Evolutionary conservation across 371 early-diverging fungal species (phyloP), one percentile per base, ranked within the genome.

Genomic region (Circinella minor): DNA sequence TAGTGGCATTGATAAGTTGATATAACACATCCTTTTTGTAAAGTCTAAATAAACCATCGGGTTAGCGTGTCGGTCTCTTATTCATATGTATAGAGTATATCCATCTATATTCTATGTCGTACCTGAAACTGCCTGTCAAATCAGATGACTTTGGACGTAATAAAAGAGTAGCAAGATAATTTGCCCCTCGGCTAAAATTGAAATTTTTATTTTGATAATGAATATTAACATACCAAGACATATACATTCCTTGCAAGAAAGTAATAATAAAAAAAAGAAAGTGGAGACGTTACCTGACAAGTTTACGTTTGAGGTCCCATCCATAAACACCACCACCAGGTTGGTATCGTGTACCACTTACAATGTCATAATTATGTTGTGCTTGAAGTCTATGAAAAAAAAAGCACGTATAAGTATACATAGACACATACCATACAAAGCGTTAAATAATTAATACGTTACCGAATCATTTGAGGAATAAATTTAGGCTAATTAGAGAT

Each of bases 261-360:
- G 27, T 27, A 27, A 1, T 27, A 27, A 27, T 27, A 43, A 43
- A 43, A 39, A 39, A 43, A 43, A 43, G 11, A 43, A 43, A 43
- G 11, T 6, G 3, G 43, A 43, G 11, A 43, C 6, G 9, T 43
- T 86, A 86, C 90, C 90, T 96, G 46, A 97, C 97, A 38, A 99
- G 87, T 81, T 97, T 99, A 71, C 99, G 94, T 66, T 92, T 92
- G 70, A 99, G 88, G 72, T 98, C 95, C 99, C 99, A 99, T 18
- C 98, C 98, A 80, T 96, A 94, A n/a, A 99, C 98, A 68, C 96
- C 97, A 36, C 99, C 99, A 65, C 93, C 93, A 37, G 81, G 73
- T 55, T 81, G 80, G 75, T 98, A 98, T 72, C 99, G 93, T 1
- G 99, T 97, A 20, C 99, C 99, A 55, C 96, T 96, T 27, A 99